Conservation (phyloP, 176 grass and related monocot species). For the Zizania latifolia region DNA sequence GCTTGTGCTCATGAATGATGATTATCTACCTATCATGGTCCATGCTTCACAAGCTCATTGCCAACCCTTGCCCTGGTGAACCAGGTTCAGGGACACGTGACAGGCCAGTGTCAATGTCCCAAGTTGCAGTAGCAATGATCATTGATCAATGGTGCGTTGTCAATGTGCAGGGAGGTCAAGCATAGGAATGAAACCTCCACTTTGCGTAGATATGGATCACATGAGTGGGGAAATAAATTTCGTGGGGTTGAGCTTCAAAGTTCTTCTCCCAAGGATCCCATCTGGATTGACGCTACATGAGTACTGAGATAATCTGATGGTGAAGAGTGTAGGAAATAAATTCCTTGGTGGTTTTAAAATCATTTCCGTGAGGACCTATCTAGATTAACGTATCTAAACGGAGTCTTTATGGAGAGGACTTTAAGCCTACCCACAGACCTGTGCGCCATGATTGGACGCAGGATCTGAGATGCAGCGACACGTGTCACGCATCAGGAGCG, state of each 20-base stretch:
- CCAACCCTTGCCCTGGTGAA: background rate
- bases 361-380: too few species aligned
- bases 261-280: too few species aligned
- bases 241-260: too few species aligned
- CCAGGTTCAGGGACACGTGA: background rate
- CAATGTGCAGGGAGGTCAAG: conserved; percentile 19
- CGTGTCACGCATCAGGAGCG: background rate
- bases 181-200: conserved; percentile 36
- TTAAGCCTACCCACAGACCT: too few species aligned
- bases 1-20: conserved; percentile 11
- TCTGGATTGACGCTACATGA: too few species aligned
- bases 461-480: background rate
- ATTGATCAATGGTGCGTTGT: conserved; percentile 18
- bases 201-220: background rate
- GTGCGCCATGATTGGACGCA: conserved; percentile 15
- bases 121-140: conserved; percentile 42
- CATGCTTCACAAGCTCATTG: conserved; percentile 22
- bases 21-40: background rate
- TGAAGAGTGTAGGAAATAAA: too few species aligned
- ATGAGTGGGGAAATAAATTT: too few species aligned
- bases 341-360: too few species aligned
- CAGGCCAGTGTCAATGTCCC: background rate
- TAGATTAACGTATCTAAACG: too few species aligned
- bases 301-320: too few species aligned
- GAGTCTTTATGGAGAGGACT: too few species aligned